phyloP scores from a whole-genome alignment of 306 rosid genomes.

The Leucaena leucocephala region DNA sequence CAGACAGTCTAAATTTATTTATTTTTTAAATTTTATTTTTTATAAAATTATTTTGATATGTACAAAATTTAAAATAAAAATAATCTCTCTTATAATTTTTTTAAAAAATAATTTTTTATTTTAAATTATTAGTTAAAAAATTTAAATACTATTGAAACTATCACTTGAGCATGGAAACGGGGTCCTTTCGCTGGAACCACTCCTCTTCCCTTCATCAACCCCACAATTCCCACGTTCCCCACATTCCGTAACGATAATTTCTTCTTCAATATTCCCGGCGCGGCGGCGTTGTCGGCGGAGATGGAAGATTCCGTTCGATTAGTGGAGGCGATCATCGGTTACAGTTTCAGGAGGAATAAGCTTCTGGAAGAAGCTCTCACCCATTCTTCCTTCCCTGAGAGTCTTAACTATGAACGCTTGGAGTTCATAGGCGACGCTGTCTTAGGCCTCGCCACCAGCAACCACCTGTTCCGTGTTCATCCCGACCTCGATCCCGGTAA shows the following conservation, averaged over 20 bases:
- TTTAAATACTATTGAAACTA: too few relatives aligned
- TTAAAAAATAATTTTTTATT: too few relatives aligned
- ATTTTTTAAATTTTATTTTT: too few relatives aligned
- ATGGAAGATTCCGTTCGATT: slow-evolving; percentile 35
- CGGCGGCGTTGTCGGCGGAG: not conserved
- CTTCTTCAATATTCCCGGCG: not conserved
- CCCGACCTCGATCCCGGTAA: slow-evolving; percentile 53
- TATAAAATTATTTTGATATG: too few relatives aligned
- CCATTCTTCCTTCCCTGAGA: slow-evolving; percentile 53
- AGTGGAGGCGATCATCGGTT: slow-evolving; percentile 46
- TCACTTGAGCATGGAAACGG: too few relatives aligned
- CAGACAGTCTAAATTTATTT: too few relatives aligned
- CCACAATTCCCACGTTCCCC: not conserved
- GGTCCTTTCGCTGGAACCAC: too few relatives aligned
- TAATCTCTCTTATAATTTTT: too few relatives aligned
- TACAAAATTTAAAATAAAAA: too few relatives aligned
- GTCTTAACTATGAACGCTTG: slow-evolving; percentile 61
- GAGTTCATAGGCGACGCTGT: slow-evolving; percentile 79
- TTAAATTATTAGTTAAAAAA: too few relatives aligned
- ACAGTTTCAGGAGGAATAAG: slow-evolving; percentile 51
- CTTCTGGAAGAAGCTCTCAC: slow-evolving; percentile 78
- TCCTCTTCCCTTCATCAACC: not conserved
- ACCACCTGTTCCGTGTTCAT: slow-evolving; percentile 50
- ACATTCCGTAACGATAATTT: not conserved
- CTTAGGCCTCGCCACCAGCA: slow-evolving; percentile 53